Conservation (phyloP, 768 basidiomycete species). For the Mycena pura region DNA sequence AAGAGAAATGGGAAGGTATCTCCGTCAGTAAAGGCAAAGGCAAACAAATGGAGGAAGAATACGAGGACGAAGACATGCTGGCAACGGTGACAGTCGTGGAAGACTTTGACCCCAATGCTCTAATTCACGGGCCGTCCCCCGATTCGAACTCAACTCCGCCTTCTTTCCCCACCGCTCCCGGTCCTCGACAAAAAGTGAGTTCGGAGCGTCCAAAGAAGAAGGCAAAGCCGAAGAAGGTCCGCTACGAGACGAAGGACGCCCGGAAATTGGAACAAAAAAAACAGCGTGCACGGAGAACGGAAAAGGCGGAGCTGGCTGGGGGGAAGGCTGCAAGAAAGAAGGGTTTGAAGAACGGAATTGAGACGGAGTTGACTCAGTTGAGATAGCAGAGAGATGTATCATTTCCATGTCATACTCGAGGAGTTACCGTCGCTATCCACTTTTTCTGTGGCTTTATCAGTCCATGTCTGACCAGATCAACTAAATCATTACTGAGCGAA, state of each 20-base stretch:
- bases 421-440: not conserved
- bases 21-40: slow-evolving; percentile 36
- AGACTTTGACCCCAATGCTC: slow-evolving; percentile 80
- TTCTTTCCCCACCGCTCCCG: slow-evolving; percentile 24
- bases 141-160: slow-evolving; percentile 15
- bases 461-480: too few species aligned
- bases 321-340: slow-evolving; percentile 61
- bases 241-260: slow-evolving; percentile 75
- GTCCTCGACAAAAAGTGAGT: slow-evolving; percentile 21
- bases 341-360: slow-evolving; percentile 23
- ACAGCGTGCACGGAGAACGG: slow-evolving; percentile 66
- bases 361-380: slow-evolving; percentile 13
- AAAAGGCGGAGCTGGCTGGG: slow-evolving; percentile 77
- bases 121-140: slow-evolving; percentile 50
- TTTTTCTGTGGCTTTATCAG: not conserved
- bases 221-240: slow-evolving; percentile 51
- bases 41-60: slow-evolving; percentile 67
- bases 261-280: slow-evolving; percentile 66
- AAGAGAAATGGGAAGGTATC: slow-evolving; percentile 58
- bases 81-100: slow-evolving; percentile 93
- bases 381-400: not conserved
- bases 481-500: too few species aligned
- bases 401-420: not conserved
- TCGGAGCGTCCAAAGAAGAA: slow-evolving; percentile 29
- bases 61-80: slow-evolving; percentile 81